These are phyloP conservation scores for Cystobasidium ongulense DNA, from an alignment of 768 basidiomycete genomes.

Conservation along the genomic window DNA sequence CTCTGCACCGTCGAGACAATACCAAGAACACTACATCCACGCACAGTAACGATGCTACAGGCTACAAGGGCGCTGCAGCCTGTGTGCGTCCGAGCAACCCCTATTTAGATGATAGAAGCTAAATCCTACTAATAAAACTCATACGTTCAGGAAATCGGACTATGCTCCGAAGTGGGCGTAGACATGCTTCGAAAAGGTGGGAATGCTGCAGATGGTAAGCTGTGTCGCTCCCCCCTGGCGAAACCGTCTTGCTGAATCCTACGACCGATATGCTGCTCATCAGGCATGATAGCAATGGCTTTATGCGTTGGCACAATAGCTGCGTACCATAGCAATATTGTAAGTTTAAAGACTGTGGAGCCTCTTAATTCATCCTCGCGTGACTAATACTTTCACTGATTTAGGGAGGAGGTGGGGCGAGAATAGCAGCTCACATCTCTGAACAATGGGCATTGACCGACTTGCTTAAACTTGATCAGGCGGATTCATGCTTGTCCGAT, in stretches of 20 bases:
- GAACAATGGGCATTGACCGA: not conserved
- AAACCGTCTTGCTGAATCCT: not conserved
- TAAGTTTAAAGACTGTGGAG: not conserved
- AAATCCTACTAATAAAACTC: not conserved
- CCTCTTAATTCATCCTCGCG: not conserved
- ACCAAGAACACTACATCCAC: not conserved
- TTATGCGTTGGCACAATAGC: constrained; percentile 42
- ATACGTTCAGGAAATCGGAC: constrained; percentile 37
- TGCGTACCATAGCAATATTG: constrained; percentile 42
- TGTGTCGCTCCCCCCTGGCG: not conserved
- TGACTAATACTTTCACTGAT: not conserved
- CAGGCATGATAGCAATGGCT: constrained; percentile 38
- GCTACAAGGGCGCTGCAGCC: constrained; percentile 11
- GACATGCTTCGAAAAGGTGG: constrained; percentile 41
- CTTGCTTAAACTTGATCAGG: constrained; percentile 34
- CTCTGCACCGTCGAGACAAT: not conserved
- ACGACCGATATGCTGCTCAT: too few relatives aligned
- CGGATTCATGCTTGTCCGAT: constrained; percentile 42
- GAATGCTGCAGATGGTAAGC: constrained; percentile 40
- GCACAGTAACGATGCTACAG: constrained; percentile 8
- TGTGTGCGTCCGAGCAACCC: not conserved
- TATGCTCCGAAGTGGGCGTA: constrained; percentile 41
- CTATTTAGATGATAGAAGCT: not conserved
- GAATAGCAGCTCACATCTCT: too few relatives aligned
- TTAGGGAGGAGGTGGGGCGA: not conserved